Percentiles rank a stretch among this genome's conserved stretches.
Evolutionary conservation across 495 filamentous ascomycete genomes (phyloP).

Genomic region (Aspergillus funiculosus): DNA sequence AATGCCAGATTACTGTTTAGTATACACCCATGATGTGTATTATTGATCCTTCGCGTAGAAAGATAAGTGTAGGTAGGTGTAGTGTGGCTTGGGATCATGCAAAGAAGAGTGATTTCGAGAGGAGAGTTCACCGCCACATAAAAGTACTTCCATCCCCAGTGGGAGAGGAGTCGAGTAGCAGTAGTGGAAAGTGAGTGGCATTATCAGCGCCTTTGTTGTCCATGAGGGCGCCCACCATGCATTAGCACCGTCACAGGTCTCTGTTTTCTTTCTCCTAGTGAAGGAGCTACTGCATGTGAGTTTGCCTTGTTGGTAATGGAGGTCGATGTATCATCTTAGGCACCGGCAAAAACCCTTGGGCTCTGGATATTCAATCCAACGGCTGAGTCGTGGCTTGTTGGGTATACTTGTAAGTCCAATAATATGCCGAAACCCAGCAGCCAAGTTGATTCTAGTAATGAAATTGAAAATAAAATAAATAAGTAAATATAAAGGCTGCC

Average conservation of each 20-base stretch:
- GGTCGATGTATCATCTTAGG: slow-evolving; percentile 21
- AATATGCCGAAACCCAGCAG: not conserved
- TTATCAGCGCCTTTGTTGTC: slow-evolving; percentile 2
- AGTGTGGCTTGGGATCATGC: too few relatives aligned
- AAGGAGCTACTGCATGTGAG: slow-evolving; percentile 20
- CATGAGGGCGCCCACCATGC: slow-evolving; percentile 11
- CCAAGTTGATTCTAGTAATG: not conserved
- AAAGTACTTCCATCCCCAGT: not conserved
- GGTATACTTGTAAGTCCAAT: not conserved
- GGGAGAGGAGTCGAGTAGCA: too few relatives aligned
- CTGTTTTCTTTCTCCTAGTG: slow-evolving; percentile 9
- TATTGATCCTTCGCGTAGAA: too few relatives aligned
- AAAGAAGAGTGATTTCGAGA: not conserved
- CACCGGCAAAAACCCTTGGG: slow-evolving; percentile 3
- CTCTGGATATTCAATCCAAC: not conserved
- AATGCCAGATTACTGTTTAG: too few relatives aligned
- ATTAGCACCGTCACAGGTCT: slow-evolving; percentile 16
- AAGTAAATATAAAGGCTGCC: too few relatives aligned
- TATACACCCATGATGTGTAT: too few relatives aligned
- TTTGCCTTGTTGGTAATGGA: slow-evolving; percentile 19
- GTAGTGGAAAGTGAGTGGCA: slow-evolving; percentile 5
- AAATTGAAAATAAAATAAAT: too few relatives aligned
- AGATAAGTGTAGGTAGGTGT: too few relatives aligned
- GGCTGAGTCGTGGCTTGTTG: too few relatives aligned
- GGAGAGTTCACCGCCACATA: slow-evolving; percentile 3